Percentiles rank a stretch among this genome's conserved stretches.
Conservation (phyloP, 2,329 filamentous ascomycete genomes). For the Pseudogymnoascus sp. region DNA sequence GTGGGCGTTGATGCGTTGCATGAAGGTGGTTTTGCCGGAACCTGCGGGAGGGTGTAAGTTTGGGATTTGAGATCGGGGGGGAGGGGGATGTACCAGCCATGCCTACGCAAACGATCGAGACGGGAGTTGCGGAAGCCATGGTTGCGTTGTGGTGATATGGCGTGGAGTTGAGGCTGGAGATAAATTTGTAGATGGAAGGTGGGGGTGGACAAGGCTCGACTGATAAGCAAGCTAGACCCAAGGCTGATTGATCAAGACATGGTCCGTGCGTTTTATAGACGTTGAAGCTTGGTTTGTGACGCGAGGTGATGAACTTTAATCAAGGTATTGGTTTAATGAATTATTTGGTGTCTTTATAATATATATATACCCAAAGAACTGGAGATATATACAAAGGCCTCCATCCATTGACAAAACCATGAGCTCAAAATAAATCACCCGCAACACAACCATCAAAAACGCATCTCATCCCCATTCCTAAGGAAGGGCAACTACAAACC, state of each 20-base stretch:
- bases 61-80: not conserved
- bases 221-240: conserved; percentile 3
- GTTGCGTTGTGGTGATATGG: conserved; percentile 1
- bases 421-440: not conserved
- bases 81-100: conserved; percentile 65
- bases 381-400: not conserved
- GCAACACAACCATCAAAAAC: not conserved
- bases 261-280: not conserved
- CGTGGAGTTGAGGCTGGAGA: not conserved
- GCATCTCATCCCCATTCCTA: not conserved
- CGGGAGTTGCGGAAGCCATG: conserved; percentile 49
- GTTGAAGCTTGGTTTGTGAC: conserved; percentile 4
- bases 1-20: conserved; percentile 94
- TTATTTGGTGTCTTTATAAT: conserved; percentile 1
- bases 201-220: conserved; percentile 5
- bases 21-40: conserved; percentile 98
- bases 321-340: not conserved
- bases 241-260: conserved; percentile 6
- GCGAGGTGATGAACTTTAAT: not conserved
- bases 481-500: not conserved
- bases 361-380: not conserved
- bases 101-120: conserved; percentile 86
- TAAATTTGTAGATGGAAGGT: conserved; percentile 2
- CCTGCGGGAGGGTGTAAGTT: conserved; percentile 40
- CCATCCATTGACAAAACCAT: not conserved